Percentiles rank a stretch among this genome's conserved stretches.
These are phyloP conservation scores for Ceratocystis albifundus DNA, from an alignment of 2,329 filamentous ascomycete genomes.

Conservation along the genomic window DNA sequence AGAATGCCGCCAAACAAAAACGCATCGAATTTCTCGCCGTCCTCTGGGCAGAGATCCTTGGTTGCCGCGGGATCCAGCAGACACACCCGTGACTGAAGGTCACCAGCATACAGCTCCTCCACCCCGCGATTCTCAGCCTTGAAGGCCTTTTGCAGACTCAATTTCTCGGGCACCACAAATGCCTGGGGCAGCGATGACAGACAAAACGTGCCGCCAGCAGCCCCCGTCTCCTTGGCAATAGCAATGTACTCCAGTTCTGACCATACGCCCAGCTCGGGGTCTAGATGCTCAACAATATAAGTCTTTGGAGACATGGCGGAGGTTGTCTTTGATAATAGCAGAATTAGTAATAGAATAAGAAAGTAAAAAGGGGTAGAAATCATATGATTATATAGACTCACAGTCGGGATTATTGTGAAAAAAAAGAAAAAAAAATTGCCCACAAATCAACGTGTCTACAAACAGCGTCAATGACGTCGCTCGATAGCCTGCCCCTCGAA, in stretches of 20 bases:
- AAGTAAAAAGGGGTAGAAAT: too few species aligned
- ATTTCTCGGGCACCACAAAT: conserved; percentile 51
- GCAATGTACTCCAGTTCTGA: conserved; percentile 83
- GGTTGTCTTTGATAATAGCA: background rate
- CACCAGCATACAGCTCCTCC: conserved; percentile 64
- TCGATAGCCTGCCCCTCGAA: background rate
- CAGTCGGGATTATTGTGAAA: too few species aligned
- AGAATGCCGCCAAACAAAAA: conserved; percentile 95
- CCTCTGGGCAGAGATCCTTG: conserved; percentile 70
- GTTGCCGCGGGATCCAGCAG: conserved; percentile 76
- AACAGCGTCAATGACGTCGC: conserved; percentile 9
- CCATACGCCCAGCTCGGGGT: conserved; percentile 88
- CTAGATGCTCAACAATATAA: conserved; percentile 93
- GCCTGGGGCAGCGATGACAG: conserved; percentile 66
- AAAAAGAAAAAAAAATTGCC: too few species aligned
- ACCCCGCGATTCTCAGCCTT: conserved; percentile 65
- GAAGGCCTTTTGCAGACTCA: conserved; percentile 49
- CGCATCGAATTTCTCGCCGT: conserved; percentile 71
- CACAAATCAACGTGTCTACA: background rate
- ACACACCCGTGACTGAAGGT: conserved; percentile 62
- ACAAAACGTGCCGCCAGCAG: conserved; percentile 57
- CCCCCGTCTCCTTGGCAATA: conserved; percentile 71
- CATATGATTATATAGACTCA: too few species aligned
- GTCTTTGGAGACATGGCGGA: conserved; percentile 34
- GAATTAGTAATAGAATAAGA: background rate